These are phyloP conservation scores for Blastomyces percursus DNA, from an alignment of 2,329 filamentous ascomycete species.

Conservation along the genomic window DNA sequence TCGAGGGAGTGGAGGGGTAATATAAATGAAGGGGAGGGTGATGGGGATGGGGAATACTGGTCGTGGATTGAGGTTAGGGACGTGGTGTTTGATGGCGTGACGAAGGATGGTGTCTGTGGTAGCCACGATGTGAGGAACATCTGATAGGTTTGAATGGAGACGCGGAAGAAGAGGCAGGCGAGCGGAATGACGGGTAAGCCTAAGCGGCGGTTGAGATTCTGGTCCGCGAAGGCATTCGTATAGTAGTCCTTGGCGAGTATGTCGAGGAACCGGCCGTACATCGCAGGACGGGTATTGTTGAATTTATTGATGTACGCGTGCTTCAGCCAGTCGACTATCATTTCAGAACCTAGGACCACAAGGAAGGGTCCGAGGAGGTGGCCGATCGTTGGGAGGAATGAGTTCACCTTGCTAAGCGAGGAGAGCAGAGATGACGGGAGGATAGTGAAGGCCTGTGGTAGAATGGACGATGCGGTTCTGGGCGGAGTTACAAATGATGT, in stretches of 20 bases:
- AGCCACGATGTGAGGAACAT: conserved; percentile 92
- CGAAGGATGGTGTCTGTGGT: conserved; percentile 45
- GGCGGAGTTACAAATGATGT: conserved; percentile 50
- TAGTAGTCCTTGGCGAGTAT: conserved; percentile 97
- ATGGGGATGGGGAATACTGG: conserved; percentile 42
- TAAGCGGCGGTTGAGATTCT: conserved; percentile 77
- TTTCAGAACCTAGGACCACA: conserved; percentile 88
- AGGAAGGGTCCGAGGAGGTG: conserved; percentile 89
- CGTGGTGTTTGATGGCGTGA: conserved; percentile 22
- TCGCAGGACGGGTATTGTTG: conserved; percentile 85
- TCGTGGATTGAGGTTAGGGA: conserved; percentile 36
- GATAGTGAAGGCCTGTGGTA: conserved; percentile 84
- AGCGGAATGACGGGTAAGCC: conserved; percentile 86
- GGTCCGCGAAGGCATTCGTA: conserved; percentile 83
- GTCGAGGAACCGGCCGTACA: conserved; percentile 84
- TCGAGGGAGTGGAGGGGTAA: conserved; percentile 38
- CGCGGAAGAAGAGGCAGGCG: conserved; percentile 86
- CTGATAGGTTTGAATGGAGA: conserved; percentile 90
- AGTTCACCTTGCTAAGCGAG: conserved; percentile 34
- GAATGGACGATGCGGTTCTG: conserved; percentile 52
- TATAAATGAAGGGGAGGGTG: conserved; percentile 39
- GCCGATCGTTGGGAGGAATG: conserved; percentile 42
- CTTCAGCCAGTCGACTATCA: conserved; percentile 93
- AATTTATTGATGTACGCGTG: conserved; percentile 98
- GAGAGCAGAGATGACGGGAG: conserved; percentile 46